Evolutionary conservation across 202 grass and related monocot genomes (phyloP).

Genomic region (Carex sylvatica): DNA sequence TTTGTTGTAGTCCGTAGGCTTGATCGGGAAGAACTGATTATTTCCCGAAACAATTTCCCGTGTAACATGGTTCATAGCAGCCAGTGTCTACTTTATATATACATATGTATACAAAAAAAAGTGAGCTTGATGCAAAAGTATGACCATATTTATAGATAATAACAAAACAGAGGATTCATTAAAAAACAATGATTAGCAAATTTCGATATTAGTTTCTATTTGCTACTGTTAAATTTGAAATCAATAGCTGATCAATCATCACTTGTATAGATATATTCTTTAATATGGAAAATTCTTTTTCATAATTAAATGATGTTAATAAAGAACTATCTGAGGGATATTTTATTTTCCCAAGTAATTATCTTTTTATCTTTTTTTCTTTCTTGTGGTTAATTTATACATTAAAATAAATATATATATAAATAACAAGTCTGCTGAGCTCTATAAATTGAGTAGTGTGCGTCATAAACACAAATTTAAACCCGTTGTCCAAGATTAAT

Average conservation of each 20-base stretch:
- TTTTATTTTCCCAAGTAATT: neutral
- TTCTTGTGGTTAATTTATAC: neutral
- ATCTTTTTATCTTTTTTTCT: neutral
- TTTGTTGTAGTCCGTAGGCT: slow-evolving; percentile 52
- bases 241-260: neutral
- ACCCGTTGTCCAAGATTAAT: neutral
- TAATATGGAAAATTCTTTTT: neutral
- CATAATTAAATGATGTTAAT: neutral
- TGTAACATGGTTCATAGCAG: slow-evolving; percentile 54
- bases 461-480: neutral
- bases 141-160: neutral
- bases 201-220: neutral
- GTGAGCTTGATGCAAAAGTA: neutral
- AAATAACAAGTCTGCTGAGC: neutral
- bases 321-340: neutral
- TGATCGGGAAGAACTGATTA: slow-evolving; percentile 41
- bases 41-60: slow-evolving; percentile 44
- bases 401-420: neutral
- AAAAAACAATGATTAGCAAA: neutral
- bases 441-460: neutral
- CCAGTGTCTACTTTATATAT: slow-evolving; percentile 36
- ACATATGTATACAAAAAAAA: neutral
- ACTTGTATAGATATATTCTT: neutral
- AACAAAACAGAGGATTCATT: neutral
- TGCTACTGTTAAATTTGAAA: neutral